phyloP scores from a whole-genome alignment of 192 early-diverging fungal species.

The Coemansia sp. region DNA sequence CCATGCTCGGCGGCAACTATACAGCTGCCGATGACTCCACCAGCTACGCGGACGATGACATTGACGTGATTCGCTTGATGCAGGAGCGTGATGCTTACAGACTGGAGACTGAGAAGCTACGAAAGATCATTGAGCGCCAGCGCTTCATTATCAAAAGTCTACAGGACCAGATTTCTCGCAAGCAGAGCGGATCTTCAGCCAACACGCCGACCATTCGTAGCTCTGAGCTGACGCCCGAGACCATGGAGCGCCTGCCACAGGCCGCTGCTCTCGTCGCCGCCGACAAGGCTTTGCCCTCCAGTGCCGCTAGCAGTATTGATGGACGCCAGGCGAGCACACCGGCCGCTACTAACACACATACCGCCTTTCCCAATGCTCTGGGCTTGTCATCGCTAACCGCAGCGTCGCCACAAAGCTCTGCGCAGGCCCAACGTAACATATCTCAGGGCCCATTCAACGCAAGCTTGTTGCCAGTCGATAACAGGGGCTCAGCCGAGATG shows the following conservation, averaged over 20 bases:
- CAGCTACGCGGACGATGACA: slow-evolving; percentile 14
- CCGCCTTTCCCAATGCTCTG: slow-evolving; percentile 24
- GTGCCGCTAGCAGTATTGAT: slow-evolving; percentile 3
- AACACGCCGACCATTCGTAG: slow-evolving; percentile 29
- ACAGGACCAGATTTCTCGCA: slow-evolving; percentile 63
- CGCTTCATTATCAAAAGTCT: slow-evolving; percentile 83
- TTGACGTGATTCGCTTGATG: slow-evolving; percentile 50
- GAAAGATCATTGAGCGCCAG: slow-evolving; percentile 93
- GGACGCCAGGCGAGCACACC: background rate
- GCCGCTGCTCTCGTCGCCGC: background rate
- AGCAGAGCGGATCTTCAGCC: slow-evolving; percentile 34
- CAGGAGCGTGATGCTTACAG: slow-evolving; percentile 72
- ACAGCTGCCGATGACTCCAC: slow-evolving; percentile 13
- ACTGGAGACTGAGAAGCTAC: slow-evolving; percentile 82
- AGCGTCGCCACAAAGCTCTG: slow-evolving; percentile 15
- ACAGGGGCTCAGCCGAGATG: slow-evolving; percentile 8
- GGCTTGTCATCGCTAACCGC: slow-evolving; percentile 41
- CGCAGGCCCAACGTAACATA: slow-evolving; percentile 17
- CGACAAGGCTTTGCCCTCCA: background rate
- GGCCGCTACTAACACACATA: slow-evolving; percentile 4
- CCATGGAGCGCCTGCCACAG: background rate
- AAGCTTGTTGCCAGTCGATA: background rate
- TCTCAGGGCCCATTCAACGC: slow-evolving; percentile 32
- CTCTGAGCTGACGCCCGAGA: slow-evolving; percentile 23
- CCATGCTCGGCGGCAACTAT: slow-evolving; percentile 15